Evolutionary conservation across 345 rosid species (phyloP), one percentile per base, ranked within the genome.

Genomic region (Arabidopsis arenosa): DNA sequence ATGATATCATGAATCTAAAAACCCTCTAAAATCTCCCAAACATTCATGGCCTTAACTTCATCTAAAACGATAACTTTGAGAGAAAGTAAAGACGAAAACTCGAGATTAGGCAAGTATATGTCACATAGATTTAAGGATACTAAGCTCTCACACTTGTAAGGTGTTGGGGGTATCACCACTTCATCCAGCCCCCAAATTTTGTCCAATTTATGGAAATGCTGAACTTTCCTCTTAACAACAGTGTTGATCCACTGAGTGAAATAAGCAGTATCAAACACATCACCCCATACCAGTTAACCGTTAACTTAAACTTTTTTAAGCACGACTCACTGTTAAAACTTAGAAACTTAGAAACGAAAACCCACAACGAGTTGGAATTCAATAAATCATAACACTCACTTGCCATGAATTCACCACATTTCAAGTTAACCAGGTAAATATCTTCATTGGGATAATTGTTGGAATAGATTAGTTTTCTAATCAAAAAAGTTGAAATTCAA

Each of bases 91-190:
- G 4, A 35, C 17, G 36, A 8, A 15, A n/a, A 17, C 63, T n/a
- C 5, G 63, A 44, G 63, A 35, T 35, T 6, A 35, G 21, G 47
- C 47, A 43, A 12, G 47, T 7, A 2, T 0, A 41, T 2, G n/a
- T 41, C 14, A 12, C n/a, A 1, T 7, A 35, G 63, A 11, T n/a
- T n/a, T 35, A 63, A 43, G 14, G 32, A 36, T 40, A 43, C 67
- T 52, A 63, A 43, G 15, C 47, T 63, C 51, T 63, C 67, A 40
- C 67, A 63, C 7, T 36, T 21, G 30, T 40, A 63, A 63, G 43
- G 3, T 14, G 7, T 8, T 26, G 8, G 9, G 3, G 53, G 51
- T 30, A 41, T 18, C 37, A 12, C 15, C 6, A 40, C 5, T 56
- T 4, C 18, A 13, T 43, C 6, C 47, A 10, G 13, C 47, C 6